Evolutionary conservation across 495 filamentous ascomycete species (phyloP).

Genomic region (Penicillium argentinense): DNA sequence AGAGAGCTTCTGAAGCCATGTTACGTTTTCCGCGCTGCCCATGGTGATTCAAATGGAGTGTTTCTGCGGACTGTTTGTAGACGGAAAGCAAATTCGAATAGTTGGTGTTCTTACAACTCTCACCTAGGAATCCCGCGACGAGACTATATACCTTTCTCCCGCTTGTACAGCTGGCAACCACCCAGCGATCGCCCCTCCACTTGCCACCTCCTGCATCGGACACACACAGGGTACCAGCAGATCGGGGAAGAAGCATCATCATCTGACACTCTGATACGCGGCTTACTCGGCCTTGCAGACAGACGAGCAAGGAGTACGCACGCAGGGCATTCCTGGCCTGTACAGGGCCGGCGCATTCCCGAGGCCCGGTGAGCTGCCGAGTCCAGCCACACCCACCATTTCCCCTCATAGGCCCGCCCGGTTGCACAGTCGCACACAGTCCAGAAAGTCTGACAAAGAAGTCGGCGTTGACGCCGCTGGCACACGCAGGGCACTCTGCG

Average conservation of each 20-base stretch:
- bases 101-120: no score
- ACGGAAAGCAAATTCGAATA: background rate
- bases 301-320: background rate
- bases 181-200: background rate
- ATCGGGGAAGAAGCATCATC: background rate
- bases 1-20: conserved; percentile 21
- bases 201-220: conserved; percentile 1
- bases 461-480: background rate
- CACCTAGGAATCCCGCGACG: no score
- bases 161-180: background rate
- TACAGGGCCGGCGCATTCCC: conserved; percentile 4
- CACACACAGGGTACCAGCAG: conserved; percentile 10
- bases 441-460: background rate
- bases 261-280: background rate
- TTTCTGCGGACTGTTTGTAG: no score
- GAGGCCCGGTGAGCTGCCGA: background rate
- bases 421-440: conserved; percentile 9
- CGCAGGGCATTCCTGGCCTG: conserved; percentile 12
- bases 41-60: conserved; percentile 10
- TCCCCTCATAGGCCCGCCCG: background rate
- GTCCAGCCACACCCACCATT: background rate
- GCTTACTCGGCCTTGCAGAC: background rate
- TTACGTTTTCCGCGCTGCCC: conserved; percentile 15
- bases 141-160: background rate
- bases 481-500: conserved; percentile 11